These are phyloP conservation scores for Silene coronaria DNA, from an alignment of 179 eudicot species.

Conservation along the genomic window DNA sequence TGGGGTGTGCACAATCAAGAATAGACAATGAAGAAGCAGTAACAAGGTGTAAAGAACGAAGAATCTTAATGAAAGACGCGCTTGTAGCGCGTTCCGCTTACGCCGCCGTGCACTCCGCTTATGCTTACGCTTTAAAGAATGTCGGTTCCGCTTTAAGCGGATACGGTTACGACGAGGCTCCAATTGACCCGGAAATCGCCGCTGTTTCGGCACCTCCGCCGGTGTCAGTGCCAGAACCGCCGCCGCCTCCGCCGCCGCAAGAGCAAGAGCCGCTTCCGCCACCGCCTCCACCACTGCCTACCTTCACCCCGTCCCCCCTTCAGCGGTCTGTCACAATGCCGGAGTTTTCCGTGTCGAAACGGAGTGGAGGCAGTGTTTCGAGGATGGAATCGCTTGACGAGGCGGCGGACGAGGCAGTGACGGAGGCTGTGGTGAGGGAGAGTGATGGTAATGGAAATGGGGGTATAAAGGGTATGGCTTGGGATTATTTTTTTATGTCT, in stretches of 20 bases:
- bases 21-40: conserved; percentile 91
- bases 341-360: conserved; percentile 39
- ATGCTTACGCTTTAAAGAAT: conserved; percentile 55
- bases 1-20: conserved; percentile 96
- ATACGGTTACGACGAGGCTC: conserved; percentile 68
- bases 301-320: conserved; percentile 56
- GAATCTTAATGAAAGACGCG: conserved; percentile 76
- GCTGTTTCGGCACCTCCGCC: conserved; percentile 18
- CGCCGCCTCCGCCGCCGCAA: conserved; percentile 42
- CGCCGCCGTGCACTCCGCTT: conserved; percentile 49
- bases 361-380: conserved; percentile 21
- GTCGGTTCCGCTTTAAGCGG: conserved; percentile 79
- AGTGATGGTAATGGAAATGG: neutral
- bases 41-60: conserved; percentile 73
- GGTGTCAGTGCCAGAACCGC: conserved; percentile 22
- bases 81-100: conserved; percentile 59
- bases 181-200: conserved; percentile 14
- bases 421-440: conserved; percentile 3
- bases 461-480: conserved; percentile 48
- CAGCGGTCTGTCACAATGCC: conserved; percentile 89
- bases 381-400: conserved; percentile 44
- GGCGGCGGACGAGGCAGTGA: conserved; percentile 23
- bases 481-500: conserved; percentile 75
- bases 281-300: conserved; percentile 67
- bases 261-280: conserved; percentile 58